These are phyloP conservation scores for Hymenoscyphus albidus DNA, from an alignment of 2,329 filamentous ascomycete species.

Conservation along the genomic window DNA sequence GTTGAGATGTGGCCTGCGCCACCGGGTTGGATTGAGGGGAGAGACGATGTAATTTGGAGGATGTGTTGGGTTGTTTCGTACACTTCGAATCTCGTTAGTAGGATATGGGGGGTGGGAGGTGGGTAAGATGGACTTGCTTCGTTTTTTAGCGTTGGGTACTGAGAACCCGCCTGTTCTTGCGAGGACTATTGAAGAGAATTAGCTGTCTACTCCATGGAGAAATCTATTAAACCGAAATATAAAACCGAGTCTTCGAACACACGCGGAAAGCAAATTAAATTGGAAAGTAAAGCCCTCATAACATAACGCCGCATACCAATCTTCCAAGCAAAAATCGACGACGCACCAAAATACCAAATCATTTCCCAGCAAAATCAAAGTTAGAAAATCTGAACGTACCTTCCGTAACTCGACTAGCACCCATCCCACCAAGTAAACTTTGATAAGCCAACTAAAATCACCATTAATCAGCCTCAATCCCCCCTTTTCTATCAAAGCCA, in stretches of 20 bases:
- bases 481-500: background rate
- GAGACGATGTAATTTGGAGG: slow-evolving; percentile 63
- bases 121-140: background rate
- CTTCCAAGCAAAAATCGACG: background rate
- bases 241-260: too few species aligned
- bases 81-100: slow-evolving; percentile 31
- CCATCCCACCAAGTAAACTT: slow-evolving; percentile 67
- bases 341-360: too few species aligned
- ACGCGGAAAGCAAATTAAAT: too few species aligned
- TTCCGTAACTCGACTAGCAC: slow-evolving; percentile 68
- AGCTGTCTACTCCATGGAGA: background rate
- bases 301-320: too few species aligned
- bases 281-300: too few species aligned
- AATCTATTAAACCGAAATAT: background rate
- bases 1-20: slow-evolving; percentile 63
- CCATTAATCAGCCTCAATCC: slow-evolving; percentile 1
- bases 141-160: background rate
- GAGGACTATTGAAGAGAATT: background rate
- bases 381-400: slow-evolving; percentile 33
- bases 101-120: background rate
- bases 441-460: slow-evolving; percentile 46
- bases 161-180: slow-evolving; percentile 3
- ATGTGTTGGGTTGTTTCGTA: slow-evolving; percentile 75
- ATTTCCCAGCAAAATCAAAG: too few species aligned
- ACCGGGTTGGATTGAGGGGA: slow-evolving; percentile 63